Evolutionary conservation across 1,139 yeast species (phyloP), one percentile per base, ranked within the genome.

Genomic region (Magnusiomyces fungicola): DNA sequence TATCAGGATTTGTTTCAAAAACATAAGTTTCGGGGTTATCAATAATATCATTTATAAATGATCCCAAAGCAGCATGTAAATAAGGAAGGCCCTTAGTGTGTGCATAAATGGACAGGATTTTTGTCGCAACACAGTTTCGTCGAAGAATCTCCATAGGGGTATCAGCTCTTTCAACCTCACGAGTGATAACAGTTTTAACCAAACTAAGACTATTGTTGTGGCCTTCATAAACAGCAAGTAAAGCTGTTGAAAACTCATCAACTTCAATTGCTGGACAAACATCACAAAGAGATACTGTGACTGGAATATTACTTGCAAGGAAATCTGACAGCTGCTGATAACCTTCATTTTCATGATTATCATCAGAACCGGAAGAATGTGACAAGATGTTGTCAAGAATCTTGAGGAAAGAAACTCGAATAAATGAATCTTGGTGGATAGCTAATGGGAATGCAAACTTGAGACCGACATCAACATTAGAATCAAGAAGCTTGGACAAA

Each of bases 41-140:
- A 9, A 75, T 69, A 48, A 87, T 63, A 45, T 79, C 80, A 30
- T 71, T 68, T 29, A 75, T 62, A 42, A 82, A 73, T 0, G 89
- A 88, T 47, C 71, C 70, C 46, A 87, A 66, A 0, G 82, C 74
- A 3, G 64, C 54, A 2, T 71, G 64, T 47, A 88, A 68, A 61
- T 85, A 87, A 0, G 72, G 75, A 23, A 67, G 63, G 0, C 95
- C 96, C 56, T 80, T 75, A 23, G 75, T 71, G 56, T 82, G 79
- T 0, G 95, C 84, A 59, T 80, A 81, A 38, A 84, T 73, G 0
- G 90, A 83, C 47, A 87, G 70, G 45, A 87, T 72, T 59, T 90
- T 77, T 0, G 96, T 86, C 39, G 92, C 83, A 24, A 88, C 84
- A 48, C 94, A 83, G 63, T 88, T 88, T 53, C 95, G 75, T 59